phyloP scores from a whole-genome alignment of 139 green algal genomes.

The Dunaliella sp. region DNA sequence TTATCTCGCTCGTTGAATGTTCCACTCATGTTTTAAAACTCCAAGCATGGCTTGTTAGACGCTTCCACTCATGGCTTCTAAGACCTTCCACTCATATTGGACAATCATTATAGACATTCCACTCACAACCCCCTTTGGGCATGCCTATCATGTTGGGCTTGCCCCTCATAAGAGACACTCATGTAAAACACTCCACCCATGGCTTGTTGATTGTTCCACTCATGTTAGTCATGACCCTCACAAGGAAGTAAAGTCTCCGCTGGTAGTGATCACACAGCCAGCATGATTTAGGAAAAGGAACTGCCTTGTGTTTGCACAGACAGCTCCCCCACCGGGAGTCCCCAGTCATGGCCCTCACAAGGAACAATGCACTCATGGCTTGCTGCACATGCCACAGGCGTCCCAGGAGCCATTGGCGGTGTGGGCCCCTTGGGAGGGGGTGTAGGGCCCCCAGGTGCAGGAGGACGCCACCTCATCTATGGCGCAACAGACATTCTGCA shows the following conservation, averaged over 20 bases:
- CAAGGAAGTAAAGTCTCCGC: not conserved
- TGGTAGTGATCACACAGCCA: not conserved
- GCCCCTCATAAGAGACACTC: constrained; percentile 28
- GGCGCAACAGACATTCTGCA: constrained; percentile 78
- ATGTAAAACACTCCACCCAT: not conserved
- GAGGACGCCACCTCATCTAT: constrained; percentile 76
- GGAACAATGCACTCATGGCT: too few relatives aligned
- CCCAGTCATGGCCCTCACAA: too few relatives aligned
- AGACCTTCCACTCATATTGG: not conserved
- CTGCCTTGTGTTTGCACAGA: too few relatives aligned
- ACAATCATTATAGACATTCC: too few relatives aligned
- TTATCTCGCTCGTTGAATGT: not conserved
- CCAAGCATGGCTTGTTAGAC: not conserved
- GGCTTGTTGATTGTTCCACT: not conserved
- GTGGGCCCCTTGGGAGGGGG: not conserved
- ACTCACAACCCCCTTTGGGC: not conserved
- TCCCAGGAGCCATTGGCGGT: constrained; percentile 14
- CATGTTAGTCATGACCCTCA: not conserved
- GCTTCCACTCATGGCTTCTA: not conserved
- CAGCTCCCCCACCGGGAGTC: too few relatives aligned
- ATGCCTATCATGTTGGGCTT: not conserved
- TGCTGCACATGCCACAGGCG: not conserved
- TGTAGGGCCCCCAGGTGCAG: constrained; percentile 9
- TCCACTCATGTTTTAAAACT: not conserved
- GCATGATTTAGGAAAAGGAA: too few relatives aligned